Evolutionary conservation across 345 rosid genomes (phyloP).

Genomic region (Excoecaria cochinchinensis): DNA sequence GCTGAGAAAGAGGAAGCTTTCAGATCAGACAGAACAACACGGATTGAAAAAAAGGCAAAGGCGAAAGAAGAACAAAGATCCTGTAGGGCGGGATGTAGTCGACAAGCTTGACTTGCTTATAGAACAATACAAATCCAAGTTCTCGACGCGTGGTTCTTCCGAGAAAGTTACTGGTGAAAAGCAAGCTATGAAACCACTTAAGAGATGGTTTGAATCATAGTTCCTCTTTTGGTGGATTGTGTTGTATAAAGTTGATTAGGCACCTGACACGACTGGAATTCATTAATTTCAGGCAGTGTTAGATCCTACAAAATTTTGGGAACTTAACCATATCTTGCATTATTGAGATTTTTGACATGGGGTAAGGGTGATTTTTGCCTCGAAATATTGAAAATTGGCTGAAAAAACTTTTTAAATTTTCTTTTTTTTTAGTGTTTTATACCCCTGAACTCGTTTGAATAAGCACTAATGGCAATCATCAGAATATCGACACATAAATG

Average conservation of each 20-base stretch:
- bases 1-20: conserved; percentile 42
- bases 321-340: no score
- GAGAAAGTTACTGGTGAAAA: conserved; percentile 42
- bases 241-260: background rate
- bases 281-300: no score
- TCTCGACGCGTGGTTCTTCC: conserved; percentile 50
- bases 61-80: conserved; percentile 47
- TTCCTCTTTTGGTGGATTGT: conserved; percentile 2
- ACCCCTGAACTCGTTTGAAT: no score
- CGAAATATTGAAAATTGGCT: no score
- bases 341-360: no score
- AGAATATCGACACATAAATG: no score
- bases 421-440: no score
- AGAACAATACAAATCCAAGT: conserved; percentile 66
- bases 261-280: background rate
- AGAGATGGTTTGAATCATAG: conserved; percentile 63
- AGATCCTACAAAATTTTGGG: no score
- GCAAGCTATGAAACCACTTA: conserved; percentile 46
- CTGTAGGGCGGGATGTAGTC: conserved; percentile 42
- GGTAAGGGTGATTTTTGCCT: no score
- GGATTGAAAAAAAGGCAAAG: conserved; percentile 37
- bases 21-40: conserved; percentile 24
- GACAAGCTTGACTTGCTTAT: conserved; percentile 74
- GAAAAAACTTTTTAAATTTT: no score
- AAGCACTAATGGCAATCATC: no score